phyloP scores from a whole-genome alignment of 345 rosid genomes.

The Sisymbrium irio region DNA sequence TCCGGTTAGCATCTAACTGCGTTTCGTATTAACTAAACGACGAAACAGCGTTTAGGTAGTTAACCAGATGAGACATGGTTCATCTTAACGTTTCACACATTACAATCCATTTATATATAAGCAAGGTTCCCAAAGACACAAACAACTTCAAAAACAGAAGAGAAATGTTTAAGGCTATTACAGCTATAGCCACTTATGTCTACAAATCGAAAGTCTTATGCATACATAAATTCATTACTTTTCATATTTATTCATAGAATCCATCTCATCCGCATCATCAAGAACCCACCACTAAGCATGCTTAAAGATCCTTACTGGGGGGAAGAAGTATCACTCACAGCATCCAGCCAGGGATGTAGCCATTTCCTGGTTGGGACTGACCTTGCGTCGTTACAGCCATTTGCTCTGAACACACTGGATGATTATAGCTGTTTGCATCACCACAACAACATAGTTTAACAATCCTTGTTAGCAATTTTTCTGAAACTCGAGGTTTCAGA shows the following conservation, averaged over 20 bases:
- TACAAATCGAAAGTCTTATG: conserved; percentile 20
- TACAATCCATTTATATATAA: conserved; percentile 16
- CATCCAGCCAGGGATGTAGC: conserved; percentile 99
- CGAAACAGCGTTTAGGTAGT: background rate
- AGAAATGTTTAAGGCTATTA: background rate
- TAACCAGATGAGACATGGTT: background rate
- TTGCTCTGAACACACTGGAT: conserved; percentile 66
- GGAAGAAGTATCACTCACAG: conserved; percentile 43
- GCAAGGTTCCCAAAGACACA: conserved; percentile 15
- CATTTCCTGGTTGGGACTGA: conserved; percentile 55
- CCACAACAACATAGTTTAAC: conserved; percentile 8
- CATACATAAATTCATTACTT: conserved; percentile 3
- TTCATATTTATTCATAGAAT: conserved; percentile 9
- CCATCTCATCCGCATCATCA: conserved; percentile 1
- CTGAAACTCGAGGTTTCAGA: background rate
- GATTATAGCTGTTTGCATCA: conserved; percentile 49
- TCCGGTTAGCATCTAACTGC: background rate
- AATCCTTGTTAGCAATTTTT: background rate
- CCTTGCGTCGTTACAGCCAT: conserved; percentile 50
- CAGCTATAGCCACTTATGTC: conserved; percentile 24
- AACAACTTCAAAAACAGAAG: conserved; percentile 8
- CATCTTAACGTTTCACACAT: background rate
- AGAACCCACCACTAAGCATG: conserved; percentile 7
- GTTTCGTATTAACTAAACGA: background rate
- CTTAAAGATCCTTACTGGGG: background rate